Evolutionary conservation across 306 rosid species (phyloP).

Genomic region (Hylodesmum podocarpum): DNA sequence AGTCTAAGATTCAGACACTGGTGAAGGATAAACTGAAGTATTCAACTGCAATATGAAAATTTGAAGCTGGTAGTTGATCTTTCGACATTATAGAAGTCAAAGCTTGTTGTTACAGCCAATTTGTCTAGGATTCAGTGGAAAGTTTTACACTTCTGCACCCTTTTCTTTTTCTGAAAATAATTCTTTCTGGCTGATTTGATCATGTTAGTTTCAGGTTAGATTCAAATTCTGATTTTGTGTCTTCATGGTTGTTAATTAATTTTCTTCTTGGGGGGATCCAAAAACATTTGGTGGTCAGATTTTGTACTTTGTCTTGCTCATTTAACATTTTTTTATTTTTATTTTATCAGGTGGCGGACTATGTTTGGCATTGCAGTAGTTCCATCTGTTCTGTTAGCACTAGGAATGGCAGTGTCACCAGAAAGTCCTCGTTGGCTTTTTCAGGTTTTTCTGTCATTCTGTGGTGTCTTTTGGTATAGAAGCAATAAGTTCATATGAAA

Average conservation of each 20-base stretch:
- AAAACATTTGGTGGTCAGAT: neutral
- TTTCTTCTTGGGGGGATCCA: constrained; percentile 5
- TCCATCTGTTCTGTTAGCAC: constrained; percentile 81
- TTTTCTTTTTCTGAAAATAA: neutral
- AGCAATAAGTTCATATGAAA: neutral
- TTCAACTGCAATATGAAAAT: neutral
- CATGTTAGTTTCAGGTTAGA: constrained; percentile 6
- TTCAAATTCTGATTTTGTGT: neutral
- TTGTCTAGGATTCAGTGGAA: neutral
- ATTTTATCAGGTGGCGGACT: constrained; percentile 81
- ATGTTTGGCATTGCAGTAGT: constrained; percentile 90
- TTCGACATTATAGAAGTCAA: neutral
- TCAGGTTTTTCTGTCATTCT: constrained; percentile 60
- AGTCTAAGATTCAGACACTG: neutral
- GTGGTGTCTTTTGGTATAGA: constrained; percentile 16
- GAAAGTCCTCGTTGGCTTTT: constrained; percentile 98
- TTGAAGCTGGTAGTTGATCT: neutral
- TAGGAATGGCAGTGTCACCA: constrained; percentile 90
- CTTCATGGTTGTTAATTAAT: neutral
- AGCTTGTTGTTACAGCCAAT: neutral
- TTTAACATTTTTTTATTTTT: neutral
- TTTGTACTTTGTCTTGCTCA: neutral
- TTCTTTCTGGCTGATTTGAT: neutral
- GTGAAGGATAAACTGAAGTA: neutral
- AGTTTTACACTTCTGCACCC: neutral